Evolutionary conservation across 164 flowering plant genomes (phyloP).

Genomic region (Vitis rotundifolia): DNA sequence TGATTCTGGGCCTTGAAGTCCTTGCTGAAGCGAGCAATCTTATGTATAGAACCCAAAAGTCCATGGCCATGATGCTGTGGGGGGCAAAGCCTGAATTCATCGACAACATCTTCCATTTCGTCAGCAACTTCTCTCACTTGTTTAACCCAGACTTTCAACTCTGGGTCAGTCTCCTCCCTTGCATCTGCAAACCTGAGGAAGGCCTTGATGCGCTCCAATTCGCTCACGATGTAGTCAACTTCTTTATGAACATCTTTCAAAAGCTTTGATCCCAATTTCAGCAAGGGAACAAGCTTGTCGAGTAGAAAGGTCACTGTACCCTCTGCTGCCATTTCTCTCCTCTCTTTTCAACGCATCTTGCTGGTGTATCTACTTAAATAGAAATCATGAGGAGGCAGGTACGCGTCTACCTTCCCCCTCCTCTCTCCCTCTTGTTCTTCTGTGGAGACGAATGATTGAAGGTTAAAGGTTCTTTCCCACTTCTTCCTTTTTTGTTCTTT

Average conservation of each 20-base stretch:
- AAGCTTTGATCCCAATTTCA: background rate
- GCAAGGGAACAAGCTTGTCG: background rate
- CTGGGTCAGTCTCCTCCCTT: conserved; percentile 3
- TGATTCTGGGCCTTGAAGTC: too few relatives aligned
- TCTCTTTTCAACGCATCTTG: too few relatives aligned
- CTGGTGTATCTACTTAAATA: too few relatives aligned
- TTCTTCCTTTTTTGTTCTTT: too few relatives aligned
- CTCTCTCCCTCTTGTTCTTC: too few relatives aligned
- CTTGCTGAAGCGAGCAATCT: too few relatives aligned
- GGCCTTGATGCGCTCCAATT: conserved; percentile 4
- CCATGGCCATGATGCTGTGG: too few relatives aligned
- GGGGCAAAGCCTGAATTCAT: background rate
- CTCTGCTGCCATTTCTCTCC: background rate
- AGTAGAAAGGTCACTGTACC: conserved; percentile 4
- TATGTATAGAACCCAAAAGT: too few relatives aligned
- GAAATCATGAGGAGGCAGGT: too few relatives aligned
- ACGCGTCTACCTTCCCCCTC: too few relatives aligned
- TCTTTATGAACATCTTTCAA: background rate
- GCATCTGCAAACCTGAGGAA: conserved; percentile 9
- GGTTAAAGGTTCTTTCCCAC: too few relatives aligned
- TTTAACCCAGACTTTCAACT: conserved; percentile 13
- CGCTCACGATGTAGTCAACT: background rate
- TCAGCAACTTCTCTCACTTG: conserved; percentile 14
- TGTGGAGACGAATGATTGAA: too few relatives aligned
- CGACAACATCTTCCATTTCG: conserved; percentile 11